phyloP scores from a whole-genome alignment of 495 filamentous ascomycete genomes.

The Tetracladium marchalianum region DNA sequence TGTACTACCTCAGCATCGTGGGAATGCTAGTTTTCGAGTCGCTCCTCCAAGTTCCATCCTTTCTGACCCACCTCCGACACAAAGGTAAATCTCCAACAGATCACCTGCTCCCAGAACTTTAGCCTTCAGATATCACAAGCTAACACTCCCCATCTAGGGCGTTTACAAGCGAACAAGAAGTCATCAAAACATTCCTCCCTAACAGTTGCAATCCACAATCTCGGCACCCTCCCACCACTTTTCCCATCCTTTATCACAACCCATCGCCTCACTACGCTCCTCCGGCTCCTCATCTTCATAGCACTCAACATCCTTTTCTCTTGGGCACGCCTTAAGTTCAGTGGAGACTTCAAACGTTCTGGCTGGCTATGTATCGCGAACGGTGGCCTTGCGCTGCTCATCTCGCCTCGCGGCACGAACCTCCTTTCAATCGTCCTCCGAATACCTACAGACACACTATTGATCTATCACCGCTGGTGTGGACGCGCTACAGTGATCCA shows the following conservation, averaged over 20 bases:
- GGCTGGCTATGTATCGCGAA: constrained; percentile 13
- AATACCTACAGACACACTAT: constrained; percentile 6
- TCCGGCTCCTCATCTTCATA: constrained; percentile 18
- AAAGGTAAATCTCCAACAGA: constrained; percentile 5
- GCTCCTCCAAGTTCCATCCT: constrained; percentile 3
- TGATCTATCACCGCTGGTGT: constrained; percentile 14
- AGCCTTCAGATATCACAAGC: not conserved
- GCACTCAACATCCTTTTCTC: constrained; percentile 16
- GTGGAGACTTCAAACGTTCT: constrained; percentile 15
- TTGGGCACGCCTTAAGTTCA: constrained; percentile 9
- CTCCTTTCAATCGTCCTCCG: constrained; percentile 8
- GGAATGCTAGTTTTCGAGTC: constrained; percentile 14
- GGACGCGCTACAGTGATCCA: constrained; percentile 11
- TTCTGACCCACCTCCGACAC: constrained; percentile 1
- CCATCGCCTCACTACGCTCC: constrained; percentile 6
- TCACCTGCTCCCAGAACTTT: too few species aligned
- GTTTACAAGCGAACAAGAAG: too few species aligned
- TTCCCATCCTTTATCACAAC: constrained; percentile 18
- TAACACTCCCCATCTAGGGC: not conserved
- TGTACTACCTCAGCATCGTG: constrained; percentile 12
- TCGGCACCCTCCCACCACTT: constrained; percentile 10
- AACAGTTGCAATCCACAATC: constrained; percentile 16
- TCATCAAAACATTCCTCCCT: constrained; percentile 6
- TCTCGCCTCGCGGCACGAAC: constrained; percentile 12
- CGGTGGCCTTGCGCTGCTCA: constrained; percentile 15